phyloP scores from a whole-genome alignment of 1,284 basidiomycete species.

The Trichosporon inkin region DNA sequence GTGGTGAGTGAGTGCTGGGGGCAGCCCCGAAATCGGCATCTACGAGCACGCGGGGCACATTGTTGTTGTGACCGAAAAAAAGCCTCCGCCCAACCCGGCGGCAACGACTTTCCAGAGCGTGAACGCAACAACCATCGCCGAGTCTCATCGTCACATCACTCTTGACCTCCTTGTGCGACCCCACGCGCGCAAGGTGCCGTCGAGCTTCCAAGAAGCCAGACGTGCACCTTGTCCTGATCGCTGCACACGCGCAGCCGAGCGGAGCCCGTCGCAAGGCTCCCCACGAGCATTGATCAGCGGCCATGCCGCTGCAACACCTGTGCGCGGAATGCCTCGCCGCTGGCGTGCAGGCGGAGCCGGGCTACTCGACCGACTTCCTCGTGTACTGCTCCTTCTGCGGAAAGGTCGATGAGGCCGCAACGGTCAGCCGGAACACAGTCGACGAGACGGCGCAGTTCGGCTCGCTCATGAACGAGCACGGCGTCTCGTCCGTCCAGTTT shows the following conservation, averaged over 20 bases:
- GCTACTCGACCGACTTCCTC: not conserved
- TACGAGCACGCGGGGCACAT: not conserved
- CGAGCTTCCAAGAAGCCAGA: slow-evolving; percentile 10
- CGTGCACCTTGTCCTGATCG: slow-evolving; percentile 10
- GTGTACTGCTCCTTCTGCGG: slow-evolving; percentile 32
- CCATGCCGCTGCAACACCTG: slow-evolving; percentile 4
- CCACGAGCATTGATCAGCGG: not conserved
- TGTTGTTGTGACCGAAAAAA: not conserved
- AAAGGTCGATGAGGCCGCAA: slow-evolving; percentile 24
- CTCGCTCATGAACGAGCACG: slow-evolving; percentile 21
- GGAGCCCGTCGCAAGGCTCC: not conserved
- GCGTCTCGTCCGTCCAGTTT: slow-evolving; percentile 5
- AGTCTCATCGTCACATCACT: not conserved
- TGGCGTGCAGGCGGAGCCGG: slow-evolving; percentile 9
- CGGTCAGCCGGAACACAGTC: slow-evolving; percentile 15
- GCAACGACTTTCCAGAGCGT: not conserved
- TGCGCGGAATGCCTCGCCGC: slow-evolving; percentile 11
- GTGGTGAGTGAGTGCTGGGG: not conserved
- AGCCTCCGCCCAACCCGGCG: not conserved
- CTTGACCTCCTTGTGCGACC: not conserved
- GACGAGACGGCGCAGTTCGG: slow-evolving; percentile 20
- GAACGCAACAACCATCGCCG: not conserved
- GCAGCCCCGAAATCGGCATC: not conserved
- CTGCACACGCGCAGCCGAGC: not conserved
- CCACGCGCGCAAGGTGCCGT: slow-evolving; percentile 11